Evolutionary conservation across 192 early-diverging fungal genomes (phyloP), one percentile per base, ranked within the genome.

Genomic region (Podila epigama): DNA sequence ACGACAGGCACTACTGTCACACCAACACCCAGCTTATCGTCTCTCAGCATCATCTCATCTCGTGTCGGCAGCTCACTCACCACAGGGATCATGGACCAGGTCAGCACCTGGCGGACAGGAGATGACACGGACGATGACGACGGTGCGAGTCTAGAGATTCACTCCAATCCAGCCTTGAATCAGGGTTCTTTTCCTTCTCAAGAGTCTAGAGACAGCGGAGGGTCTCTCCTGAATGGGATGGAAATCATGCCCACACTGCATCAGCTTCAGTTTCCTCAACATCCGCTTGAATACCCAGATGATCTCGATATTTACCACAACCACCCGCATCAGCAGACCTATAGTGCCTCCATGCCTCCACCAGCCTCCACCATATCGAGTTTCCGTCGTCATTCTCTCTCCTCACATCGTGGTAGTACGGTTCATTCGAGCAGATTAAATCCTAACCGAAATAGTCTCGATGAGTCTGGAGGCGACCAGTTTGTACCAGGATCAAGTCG

Each of bases 101-200:
- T 77, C 59, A 77, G 66, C 48, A 77, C 73, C 12, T 77, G 73
- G 73, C 61, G 73, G 48, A 68, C 73, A 18, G 73, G 73, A 28
- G 66, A 27, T 6, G 73, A 77, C 31, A 77, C 66, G 1, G 73
- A 77, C 34, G 73, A 77, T 42, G 73, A 77, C 40, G 73, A 77
- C 18, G 73, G 68, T 32, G 73, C 73, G 1, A 77, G 73, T 37
- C 52, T 77, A 5, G 73, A 77, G 61, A 68, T 77, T 4, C 63
- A 68, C 44, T 77, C 73, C 22, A 68, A 77, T 42, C 73, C 73
- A 35, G 53, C 68, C 8, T 42, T 57, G 57, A 64, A 72, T 57
- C 61, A 57, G 6, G 48, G 42, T 3, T 59, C 73, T 2, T 77
- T 60, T 44, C 73, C 73, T 0, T 68, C 65, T 7, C 73, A 77